Evolutionary conservation across 2,329 filamentous ascomycete species (phyloP).

Genomic region (Claviceps digitariae): DNA sequence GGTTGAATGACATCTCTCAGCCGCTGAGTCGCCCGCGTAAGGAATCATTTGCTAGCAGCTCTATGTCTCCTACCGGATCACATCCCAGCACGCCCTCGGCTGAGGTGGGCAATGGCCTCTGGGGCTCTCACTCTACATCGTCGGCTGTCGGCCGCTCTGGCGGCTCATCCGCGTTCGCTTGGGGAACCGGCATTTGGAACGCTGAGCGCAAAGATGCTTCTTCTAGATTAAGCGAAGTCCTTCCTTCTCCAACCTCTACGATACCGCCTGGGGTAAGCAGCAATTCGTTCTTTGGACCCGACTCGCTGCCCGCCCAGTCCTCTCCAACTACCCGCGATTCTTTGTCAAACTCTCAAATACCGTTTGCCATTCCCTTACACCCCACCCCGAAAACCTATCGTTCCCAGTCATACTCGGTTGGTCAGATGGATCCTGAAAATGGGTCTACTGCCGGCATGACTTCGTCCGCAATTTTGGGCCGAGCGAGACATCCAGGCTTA

Average conservation of each 20-base stretch:
- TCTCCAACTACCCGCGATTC: conserved; percentile 39
- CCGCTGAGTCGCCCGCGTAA: conserved; percentile 52
- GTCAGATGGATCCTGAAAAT: conserved; percentile 65
- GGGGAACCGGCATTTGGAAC: conserved; percentile 78
- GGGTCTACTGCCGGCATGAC: conserved; percentile 26
- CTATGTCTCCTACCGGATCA: conserved; percentile 67
- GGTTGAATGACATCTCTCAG: conserved; percentile 72
- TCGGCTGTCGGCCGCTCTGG: conserved; percentile 35
- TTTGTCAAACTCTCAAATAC: conserved; percentile 52
- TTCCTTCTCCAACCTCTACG: conserved; percentile 60
- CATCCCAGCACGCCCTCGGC: conserved; percentile 68
- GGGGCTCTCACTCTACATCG: conserved; percentile 40
- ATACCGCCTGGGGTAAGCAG: conserved; percentile 30
- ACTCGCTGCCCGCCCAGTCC: conserved; percentile 31
- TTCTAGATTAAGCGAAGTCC: conserved; percentile 57
- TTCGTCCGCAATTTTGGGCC: conserved; percentile 36
- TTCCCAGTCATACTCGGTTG: conserved; percentile 93
- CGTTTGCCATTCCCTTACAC: conserved; percentile 77
- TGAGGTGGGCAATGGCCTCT: conserved; percentile 41
- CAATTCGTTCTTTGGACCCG: conserved; percentile 35
- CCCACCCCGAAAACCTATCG: conserved; percentile 87
- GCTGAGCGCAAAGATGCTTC: conserved; percentile 65
- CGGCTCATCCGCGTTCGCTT: conserved; percentile 36
- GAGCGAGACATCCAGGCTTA: conserved; percentile 49
- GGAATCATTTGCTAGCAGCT: conserved; percentile 60